Base-by-base conservation (phyloP, 805 yeast species). In the Debaryomyces prosopidis region DNA sequence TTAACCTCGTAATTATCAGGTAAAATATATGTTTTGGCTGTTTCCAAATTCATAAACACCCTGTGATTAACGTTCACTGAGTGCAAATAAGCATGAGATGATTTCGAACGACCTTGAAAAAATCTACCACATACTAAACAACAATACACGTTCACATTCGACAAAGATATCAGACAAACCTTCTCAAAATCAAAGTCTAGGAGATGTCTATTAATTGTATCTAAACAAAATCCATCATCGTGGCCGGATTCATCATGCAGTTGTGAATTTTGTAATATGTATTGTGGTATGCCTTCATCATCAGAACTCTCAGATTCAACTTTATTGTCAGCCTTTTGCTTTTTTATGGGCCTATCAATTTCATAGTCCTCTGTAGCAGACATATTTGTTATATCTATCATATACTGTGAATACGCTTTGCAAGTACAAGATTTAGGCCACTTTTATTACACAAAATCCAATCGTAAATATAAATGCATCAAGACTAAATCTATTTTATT, bases 41-140 rank as follows among this genome's bases (percentile, higher is more conserved):
- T 77, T 11, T 60, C 56, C 43, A 87, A 68, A 55, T 78, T 84
- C 40, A 87, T 69, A 55, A 68, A 87, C 1, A 85, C 75, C 58
- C 81, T 87, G 56, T 85, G 91, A 52, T 76, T 73, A 4, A 72
- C 77, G 46, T 81, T 75, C 15, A 87, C 70, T 1, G 89, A 76
- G 59, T 88, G 96, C 12, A 69, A 57, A 54, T 81, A 85, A 0
- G 91, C 90, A 17, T 82, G 82, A 0, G 91, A 79, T n/a, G 76
- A 60, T 45, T 63, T 68, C 1, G 81, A 77, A 18, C 89, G 71
- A 0, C 96, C 96, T 52, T 82, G 84, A 43, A 80, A 76, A 62
- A 81, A 88, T 54, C 78, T 82, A 28, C 91, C 92, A 64, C 96
- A 88, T 0, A 75, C 75, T 16, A 88, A 64, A 57, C 96, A 88